Evolutionary conservation across 2,329 filamentous ascomycete genomes (phyloP), one percentile per base, ranked within the genome.

Genomic region (Fusarium oligoseptatum): DNA sequence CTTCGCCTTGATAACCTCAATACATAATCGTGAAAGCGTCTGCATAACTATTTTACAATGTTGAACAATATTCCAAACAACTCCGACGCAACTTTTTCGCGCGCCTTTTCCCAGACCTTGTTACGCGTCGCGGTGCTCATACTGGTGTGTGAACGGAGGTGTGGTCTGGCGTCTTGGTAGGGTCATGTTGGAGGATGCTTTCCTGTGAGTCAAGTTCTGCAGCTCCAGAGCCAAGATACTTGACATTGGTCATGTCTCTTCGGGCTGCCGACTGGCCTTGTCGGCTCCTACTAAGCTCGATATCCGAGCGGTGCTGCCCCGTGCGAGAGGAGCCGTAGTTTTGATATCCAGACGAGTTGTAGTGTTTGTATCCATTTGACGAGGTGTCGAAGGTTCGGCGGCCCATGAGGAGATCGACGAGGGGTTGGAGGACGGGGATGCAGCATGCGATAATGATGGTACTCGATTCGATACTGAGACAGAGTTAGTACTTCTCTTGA

Each of bases 401-500:
- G 15, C 77, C 73, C 6, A 78, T 58, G n/a, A 79, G 57, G 27
- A 76, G 66, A 27, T 81, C 79, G 39, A 81, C 69, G 3, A 83
- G 77, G 2, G 82, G 82, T 24, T 81, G 79, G 2, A 83, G 77
- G 12, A 81, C 74, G 1, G 82, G 82, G 15, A 83, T 82, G 24
- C 78, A 83, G n/a, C 78, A 78, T 8, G 82, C 82, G 60, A 83
- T 82, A 39, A 83, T 82, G 41, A 83, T 80, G 29, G 78, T 80
- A 45, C 76, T 79, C 4, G 80, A 78, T 68, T 83, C 82, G 68
- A 82, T 75, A 7, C 81, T 82, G 32, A 8, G 1, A 4, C 12
- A 34, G 22, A 14, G 41, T 61, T 17, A 61, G 58, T 11, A 36
- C 58, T 10, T 34, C 9, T 24, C 14, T 34, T 6, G 14, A 4